phyloP scores from a whole-genome alignment of 352 stramenopile genomes.

The Phytophthora pseudosyringae region DNA sequence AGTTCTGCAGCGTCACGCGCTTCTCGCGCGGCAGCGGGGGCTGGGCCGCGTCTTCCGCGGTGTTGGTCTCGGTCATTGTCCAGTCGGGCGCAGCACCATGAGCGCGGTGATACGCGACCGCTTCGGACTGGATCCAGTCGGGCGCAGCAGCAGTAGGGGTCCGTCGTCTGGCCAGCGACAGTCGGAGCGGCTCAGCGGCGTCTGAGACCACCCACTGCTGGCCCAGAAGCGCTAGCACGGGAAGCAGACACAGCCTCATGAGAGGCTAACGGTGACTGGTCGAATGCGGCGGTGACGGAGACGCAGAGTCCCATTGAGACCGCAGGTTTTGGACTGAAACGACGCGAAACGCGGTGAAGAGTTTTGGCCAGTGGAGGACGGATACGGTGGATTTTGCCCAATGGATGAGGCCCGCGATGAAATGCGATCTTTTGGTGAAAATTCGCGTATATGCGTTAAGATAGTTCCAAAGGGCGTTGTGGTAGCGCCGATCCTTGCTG shows the following conservation, averaged over 20 bases:
- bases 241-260: constrained; percentile 27
- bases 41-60: constrained; percentile 24
- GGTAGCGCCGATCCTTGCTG: no score
- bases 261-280: constrained; percentile 9
- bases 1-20: constrained; percentile 74
- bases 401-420: neutral
- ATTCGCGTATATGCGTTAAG: no score
- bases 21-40: constrained; percentile 42
- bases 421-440: constrained; percentile 5
- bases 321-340: constrained; percentile 39
- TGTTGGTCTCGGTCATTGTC: constrained; percentile 14
- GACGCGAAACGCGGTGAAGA: constrained; percentile 4
- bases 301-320: constrained; percentile 27
- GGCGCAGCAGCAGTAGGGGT: constrained; percentile 1
- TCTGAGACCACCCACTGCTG: neutral
- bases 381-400: constrained; percentile 1
- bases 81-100: constrained; percentile 3
- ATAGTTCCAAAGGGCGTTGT: no score
- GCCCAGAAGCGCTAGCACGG: neutral
- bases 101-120: neutral
- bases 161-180: constrained; percentile 28
- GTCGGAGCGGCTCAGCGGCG: constrained; percentile 13
- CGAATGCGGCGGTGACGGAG: constrained; percentile 16
- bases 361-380: constrained; percentile 19
- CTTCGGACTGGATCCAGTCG: constrained; percentile 34